These are phyloP conservation scores for Paecilomyces sp. DNA, from an alignment of 2,329 filamentous ascomycete genomes.

Conservation along the genomic window DNA sequence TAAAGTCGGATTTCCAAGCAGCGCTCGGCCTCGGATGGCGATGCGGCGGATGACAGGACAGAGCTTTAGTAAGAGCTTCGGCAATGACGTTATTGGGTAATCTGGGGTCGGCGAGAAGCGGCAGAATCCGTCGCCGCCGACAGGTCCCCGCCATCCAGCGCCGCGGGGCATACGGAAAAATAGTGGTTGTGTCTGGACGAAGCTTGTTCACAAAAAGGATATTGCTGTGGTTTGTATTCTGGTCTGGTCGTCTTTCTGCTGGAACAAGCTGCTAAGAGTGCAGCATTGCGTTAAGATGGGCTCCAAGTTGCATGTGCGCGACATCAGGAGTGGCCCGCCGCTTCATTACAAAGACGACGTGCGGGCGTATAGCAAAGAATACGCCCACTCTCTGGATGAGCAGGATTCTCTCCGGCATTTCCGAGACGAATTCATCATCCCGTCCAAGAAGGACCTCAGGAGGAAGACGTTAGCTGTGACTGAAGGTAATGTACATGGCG, in stretches of 20 bases:
- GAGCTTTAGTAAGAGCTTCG: constrained; percentile 21
- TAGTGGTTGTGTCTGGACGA: neutral
- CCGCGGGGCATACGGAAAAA: neutral
- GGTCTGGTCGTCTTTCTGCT: neutral
- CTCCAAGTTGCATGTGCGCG: constrained; percentile 18
- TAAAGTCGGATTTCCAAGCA: constrained; percentile 9
- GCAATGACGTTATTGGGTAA: constrained; percentile 21
- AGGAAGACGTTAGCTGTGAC: constrained; percentile 48
- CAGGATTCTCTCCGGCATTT: constrained; percentile 55
- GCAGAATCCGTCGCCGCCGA: constrained; percentile 16
- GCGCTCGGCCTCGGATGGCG: constrained; percentile 1
- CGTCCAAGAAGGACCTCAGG: constrained; percentile 64
- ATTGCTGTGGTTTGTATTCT: neutral
- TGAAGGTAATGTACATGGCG: constrained; percentile 15
- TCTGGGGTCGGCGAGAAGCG: constrained; percentile 11
- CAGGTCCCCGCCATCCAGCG: neutral
- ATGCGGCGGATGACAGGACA: neutral
- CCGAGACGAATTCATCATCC: constrained; percentile 68
- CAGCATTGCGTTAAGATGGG: constrained; percentile 14
- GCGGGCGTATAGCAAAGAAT: constrained; percentile 26
- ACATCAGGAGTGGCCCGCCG: constrained; percentile 19
- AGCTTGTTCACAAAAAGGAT: neutral
- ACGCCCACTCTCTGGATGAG: constrained; percentile 48
- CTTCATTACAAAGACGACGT: constrained; percentile 25
- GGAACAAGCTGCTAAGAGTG: neutral